Percentiles rank a stretch among this genome's conserved stretches.
Conservation (phyloP, 2,329 filamentous ascomycete genomes). For the Penicillium sp. region DNA sequence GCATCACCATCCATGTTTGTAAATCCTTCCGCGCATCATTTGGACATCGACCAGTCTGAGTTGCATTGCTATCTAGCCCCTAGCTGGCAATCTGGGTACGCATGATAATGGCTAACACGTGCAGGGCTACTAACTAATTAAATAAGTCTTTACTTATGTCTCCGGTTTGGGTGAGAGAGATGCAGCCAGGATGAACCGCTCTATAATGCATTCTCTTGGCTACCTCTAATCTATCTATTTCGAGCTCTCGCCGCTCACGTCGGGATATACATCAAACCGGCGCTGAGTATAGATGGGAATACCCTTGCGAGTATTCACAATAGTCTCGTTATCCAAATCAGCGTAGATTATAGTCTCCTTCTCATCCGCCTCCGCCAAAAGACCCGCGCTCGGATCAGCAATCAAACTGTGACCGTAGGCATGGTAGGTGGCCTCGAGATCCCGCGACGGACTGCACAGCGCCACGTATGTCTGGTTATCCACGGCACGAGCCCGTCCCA, state of each 20-base stretch:
- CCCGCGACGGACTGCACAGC: constrained; percentile 86
- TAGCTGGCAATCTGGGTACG: no score
- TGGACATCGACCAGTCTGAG: no score
- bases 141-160: no score
- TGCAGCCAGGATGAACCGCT: background rate
- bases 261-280: constrained; percentile 92
- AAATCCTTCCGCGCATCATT: no score
- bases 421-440: constrained; percentile 75
- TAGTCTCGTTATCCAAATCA: constrained; percentile 68
- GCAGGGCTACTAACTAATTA: no score
- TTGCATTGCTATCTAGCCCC: no score
- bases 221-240: constrained; percentile 16
- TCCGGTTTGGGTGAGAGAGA: background rate
- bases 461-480: constrained; percentile 96
- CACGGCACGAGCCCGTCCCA: constrained; percentile 79
- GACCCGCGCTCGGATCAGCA: constrained; percentile 80
- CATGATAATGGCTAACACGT: no score
- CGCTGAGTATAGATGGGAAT: constrained; percentile 86
- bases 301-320: constrained; percentile 75
- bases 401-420: constrained; percentile 92
- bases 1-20: background rate
- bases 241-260: constrained; percentile 67
- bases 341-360: constrained; percentile 74
- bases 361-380: constrained; percentile 80
- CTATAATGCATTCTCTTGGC: background rate